These are phyloP conservation scores for Neurospora sp. DNA, from an alignment of 495 filamentous ascomycete species.

Conservation along the genomic window DNA sequence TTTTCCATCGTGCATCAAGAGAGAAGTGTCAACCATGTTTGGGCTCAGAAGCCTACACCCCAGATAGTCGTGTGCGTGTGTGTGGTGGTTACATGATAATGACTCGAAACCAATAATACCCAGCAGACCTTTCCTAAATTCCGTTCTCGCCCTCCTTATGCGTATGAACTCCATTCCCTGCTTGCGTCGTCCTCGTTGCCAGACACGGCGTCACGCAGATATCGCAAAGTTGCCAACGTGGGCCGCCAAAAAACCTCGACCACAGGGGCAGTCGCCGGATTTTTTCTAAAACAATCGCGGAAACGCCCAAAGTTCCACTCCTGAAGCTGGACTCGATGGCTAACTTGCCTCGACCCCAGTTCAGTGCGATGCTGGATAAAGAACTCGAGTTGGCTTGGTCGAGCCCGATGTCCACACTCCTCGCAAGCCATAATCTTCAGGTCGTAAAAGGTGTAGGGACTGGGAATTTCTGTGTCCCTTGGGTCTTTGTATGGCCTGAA, in stretches of 20 bases:
- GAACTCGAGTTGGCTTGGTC: neutral
- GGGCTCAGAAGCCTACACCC: neutral
- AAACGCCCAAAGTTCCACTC: neutral
- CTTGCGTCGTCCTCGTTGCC: neutral
- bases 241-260: neutral
- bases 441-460: neutral
- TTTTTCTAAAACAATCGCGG: neutral
- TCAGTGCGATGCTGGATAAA: neutral
- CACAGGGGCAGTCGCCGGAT: neutral
- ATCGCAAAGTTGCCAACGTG: neutral
- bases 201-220: neutral
- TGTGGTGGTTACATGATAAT: neutral
- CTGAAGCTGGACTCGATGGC: neutral
- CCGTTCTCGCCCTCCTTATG: neutral
- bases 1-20: neutral
- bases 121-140: neutral
- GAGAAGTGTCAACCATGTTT: neutral
- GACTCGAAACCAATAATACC: neutral
- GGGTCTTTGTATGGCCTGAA: neutral
- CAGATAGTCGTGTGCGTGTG: neutral
- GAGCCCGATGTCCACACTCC: neutral
- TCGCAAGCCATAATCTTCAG: neutral
- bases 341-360: neutral
- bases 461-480: neutral
- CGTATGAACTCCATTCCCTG: neutral